Percentiles rank a stretch among this genome's conserved stretches.
phyloP scores from a whole-genome alignment of 192 early-diverging fungal genomes.

The Thamnidium elegans region DNA sequence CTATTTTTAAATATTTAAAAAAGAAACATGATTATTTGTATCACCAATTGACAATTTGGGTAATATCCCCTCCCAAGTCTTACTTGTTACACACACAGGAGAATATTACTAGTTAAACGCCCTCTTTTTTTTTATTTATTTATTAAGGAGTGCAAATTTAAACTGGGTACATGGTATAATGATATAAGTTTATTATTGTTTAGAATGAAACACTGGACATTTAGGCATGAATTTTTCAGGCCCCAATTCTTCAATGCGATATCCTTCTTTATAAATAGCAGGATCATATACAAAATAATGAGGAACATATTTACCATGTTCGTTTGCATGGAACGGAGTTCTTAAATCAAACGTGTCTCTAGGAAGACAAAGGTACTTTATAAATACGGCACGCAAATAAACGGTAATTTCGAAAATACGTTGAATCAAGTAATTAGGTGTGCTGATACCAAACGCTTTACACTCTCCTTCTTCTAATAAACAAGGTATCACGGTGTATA shows the following conservation, averaged over 20 bases:
- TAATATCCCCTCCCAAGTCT: too few species aligned
- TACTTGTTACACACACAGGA: too few species aligned
- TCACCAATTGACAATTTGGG: too few species aligned
- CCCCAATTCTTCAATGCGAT: constrained; percentile 39
- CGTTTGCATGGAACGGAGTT: constrained; percentile 28
- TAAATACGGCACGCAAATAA: constrained; percentile 26
- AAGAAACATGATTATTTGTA: too few species aligned
- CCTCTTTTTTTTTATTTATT: too few species aligned
- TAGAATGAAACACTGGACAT: constrained; percentile 27
- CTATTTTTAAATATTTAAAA: too few species aligned
- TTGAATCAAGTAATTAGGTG: not conserved
- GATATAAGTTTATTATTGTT: not conserved
- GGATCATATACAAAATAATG: constrained; percentile 33
- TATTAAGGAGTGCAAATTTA: too few species aligned
- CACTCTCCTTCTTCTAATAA: constrained; percentile 23
- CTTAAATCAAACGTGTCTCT: constrained; percentile 22
- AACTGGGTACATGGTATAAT: too few species aligned
- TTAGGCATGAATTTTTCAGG: constrained; percentile 39
- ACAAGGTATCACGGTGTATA: constrained; percentile 25
- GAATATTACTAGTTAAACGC: too few species aligned
- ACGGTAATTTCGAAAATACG: constrained; percentile 13
- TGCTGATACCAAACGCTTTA: constrained; percentile 22
- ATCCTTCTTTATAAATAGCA: constrained; percentile 34
- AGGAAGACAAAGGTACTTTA: constrained; percentile 39
- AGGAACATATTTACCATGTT: constrained; percentile 34